phyloP scores from a whole-genome alignment of 225 moss, liverwort and hornwort species.

The Straminergon stramineum region DNA sequence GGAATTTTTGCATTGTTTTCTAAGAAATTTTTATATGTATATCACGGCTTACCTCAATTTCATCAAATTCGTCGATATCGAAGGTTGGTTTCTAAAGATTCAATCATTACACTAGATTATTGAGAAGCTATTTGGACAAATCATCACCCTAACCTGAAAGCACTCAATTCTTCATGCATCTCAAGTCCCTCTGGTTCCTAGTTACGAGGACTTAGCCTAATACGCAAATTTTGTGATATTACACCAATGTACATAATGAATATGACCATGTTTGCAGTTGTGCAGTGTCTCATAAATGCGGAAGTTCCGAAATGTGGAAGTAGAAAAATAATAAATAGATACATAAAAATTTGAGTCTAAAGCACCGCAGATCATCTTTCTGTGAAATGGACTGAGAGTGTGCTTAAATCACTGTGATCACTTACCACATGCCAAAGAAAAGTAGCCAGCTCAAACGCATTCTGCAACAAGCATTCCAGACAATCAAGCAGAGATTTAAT shows the following conservation, averaged over 20 bases:
- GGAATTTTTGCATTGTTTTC: background rate
- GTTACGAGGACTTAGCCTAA: background rate
- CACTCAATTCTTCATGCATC: background rate
- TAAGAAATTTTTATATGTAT: background rate
- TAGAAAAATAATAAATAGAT: background rate
- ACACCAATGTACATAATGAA: background rate
- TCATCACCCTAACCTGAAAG: background rate
- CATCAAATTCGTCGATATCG: background rate
- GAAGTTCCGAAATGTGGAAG: background rate
- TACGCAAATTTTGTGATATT: background rate
- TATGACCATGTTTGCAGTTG: background rate
- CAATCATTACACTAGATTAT: background rate
- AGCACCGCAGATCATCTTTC: background rate
- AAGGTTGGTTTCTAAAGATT: background rate
- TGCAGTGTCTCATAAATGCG: background rate
- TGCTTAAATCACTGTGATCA: background rate
- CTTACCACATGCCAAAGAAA: conserved; percentile 46
- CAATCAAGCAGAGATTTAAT: background rate
- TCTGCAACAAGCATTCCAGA: background rate
- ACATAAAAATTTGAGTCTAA: background rate
- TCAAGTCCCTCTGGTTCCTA: background rate
- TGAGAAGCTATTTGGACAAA: background rate
- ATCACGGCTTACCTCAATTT: background rate
- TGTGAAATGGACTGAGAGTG: background rate
- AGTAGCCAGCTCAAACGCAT: conserved; percentile 50